A percentile compares a stretch with the other conserved stretches of the same genome.
These are phyloP conservation scores for Saccharomyces eubayanus DNA, from an alignment of 805 yeast species.

Conservation along the genomic window DNA sequence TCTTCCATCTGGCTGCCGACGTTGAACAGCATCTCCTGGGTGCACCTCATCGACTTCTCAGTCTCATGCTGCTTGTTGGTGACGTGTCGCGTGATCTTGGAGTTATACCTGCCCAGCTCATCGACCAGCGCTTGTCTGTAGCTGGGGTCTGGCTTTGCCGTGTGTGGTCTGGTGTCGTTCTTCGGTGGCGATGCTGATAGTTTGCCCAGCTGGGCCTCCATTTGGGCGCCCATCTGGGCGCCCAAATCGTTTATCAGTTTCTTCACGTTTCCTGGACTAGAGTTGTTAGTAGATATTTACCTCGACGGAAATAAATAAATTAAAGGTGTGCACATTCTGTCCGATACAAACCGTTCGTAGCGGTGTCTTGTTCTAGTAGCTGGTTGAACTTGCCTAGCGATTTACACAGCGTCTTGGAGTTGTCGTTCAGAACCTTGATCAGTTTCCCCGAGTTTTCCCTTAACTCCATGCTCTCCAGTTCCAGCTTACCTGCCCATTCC, in stretches of 20 bases:
- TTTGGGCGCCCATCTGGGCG: not conserved
- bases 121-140: not conserved
- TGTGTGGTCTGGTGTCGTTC: not conserved
- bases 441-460: constrained; percentile 27
- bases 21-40: constrained; percentile 7
- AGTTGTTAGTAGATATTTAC: not conserved
- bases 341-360: constrained; percentile 10
- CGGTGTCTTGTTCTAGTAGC: constrained; percentile 4
- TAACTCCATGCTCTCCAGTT: constrained; percentile 40
- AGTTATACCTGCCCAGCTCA: not conserved
- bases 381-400: constrained; percentile 6
- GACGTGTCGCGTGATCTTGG: not conserved
- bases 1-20: constrained; percentile 14
- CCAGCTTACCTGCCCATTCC: constrained; percentile 45
- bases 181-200: not conserved
- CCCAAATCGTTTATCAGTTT: not conserved
- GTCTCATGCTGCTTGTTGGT: not conserved
- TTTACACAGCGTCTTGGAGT: constrained; percentile 8
- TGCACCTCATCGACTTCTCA: not conserved
- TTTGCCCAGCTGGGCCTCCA: not conserved
- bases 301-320: not conserved
- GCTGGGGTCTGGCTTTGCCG: not conserved
- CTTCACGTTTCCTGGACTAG: not conserved
- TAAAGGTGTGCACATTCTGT: not conserved
- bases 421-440: constrained; percentile 12